Conservation (phyloP, 1,284 basidiomycete genomes). For the Trichosporon faecale region DNA sequence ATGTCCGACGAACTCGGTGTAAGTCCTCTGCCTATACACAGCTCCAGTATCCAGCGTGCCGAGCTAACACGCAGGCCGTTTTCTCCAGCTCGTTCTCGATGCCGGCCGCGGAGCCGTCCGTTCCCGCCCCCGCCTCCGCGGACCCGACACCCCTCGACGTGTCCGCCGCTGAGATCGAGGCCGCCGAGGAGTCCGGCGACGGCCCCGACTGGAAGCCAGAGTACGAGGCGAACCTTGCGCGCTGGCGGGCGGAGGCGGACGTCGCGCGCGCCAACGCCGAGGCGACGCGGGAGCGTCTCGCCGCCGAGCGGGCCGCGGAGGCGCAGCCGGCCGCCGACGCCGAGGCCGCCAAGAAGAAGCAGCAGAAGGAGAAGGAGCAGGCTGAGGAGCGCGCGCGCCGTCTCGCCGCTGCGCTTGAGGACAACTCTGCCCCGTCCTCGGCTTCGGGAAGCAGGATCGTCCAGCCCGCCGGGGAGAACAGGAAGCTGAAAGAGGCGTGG, state of each 20-base stretch:
- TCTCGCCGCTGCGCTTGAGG: slow-evolving; percentile 21
- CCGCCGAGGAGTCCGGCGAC: slow-evolving; percentile 21
- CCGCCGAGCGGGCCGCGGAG: slow-evolving; percentile 29
- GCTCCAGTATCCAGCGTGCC: background rate
- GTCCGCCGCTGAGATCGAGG: slow-evolving; percentile 17
- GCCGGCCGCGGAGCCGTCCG: slow-evolving; percentile 36
- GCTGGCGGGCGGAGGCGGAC: slow-evolving; percentile 71
- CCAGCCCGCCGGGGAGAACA: slow-evolving; percentile 23
- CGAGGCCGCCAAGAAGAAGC: slow-evolving; percentile 23
- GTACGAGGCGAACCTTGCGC: slow-evolving; percentile 65
- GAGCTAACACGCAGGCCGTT: slow-evolving; percentile 39
- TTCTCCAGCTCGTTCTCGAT: slow-evolving; percentile 47
- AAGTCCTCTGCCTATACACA: background rate
- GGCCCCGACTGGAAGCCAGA: slow-evolving; percentile 59
- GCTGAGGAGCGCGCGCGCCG: slow-evolving; percentile 29
- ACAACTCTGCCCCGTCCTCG: slow-evolving; percentile 10
- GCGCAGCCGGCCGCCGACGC: slow-evolving; percentile 28
- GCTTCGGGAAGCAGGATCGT: slow-evolving; percentile 6
- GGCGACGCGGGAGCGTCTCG: slow-evolving; percentile 57
- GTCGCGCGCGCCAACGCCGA: slow-evolving; percentile 71
- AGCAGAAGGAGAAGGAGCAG: slow-evolving; percentile 29
- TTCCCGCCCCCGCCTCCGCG: slow-evolving; percentile 8
- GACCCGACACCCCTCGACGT: slow-evolving; percentile 6
- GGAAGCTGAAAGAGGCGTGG: slow-evolving; percentile 58
- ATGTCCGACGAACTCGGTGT: slow-evolving; percentile 41